Base-by-base conservation (phyloP, 2,329 filamentous ascomycete genomes). In the Calonectria pseudoturangicola region DNA sequence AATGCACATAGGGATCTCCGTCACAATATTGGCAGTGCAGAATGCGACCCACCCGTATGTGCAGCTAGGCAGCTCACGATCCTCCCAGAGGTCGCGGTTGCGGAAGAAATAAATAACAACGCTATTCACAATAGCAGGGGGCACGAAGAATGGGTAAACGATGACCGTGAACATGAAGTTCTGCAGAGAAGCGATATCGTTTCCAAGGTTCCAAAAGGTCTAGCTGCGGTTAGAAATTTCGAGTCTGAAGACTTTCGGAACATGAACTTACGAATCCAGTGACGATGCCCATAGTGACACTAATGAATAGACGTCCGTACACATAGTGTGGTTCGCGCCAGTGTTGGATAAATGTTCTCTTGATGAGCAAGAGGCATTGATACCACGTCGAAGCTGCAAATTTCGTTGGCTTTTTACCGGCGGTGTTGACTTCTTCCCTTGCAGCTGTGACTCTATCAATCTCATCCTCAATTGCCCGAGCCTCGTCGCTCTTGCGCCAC, bases 1-100 rank as follows among this genome's bases (percentile, higher is more conserved):
- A 74, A 95, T 89, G 4, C 93, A 91, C 64, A 89, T 89, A 0
- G 94, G 93, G 30, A 96, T 92, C 81, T 96, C 94, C 33, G 89
- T 90, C 15, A 95, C 85, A 4, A 95, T 86, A 78, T 93, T 92
- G 0, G 93, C 93, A 0, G 93, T 93, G 80, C 89, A 90, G 83
- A 95, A 95, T 0, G 93, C 93, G 43, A 93, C 84, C 92, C 93
- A 95, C 68, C 92, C 92, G 82, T 96, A 96, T 71, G 95, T 94
- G 27, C 93, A 88, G 2, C 90, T 92, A 1, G 93, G 93, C 27
- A 92, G 88, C 81, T 96, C 94, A 43, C 94, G 89, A 0, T 90
- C 90, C 83, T 93, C 89, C 92, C 93, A 96, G 4, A 95, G 86
- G 0, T 89, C 88, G 80, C 93, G 90, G 82, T 94, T 93, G 77